A percentile compares a stretch with the other conserved stretches of the same genome.
phyloP scores from a whole-genome alignment of 2,329 filamentous ascomycete genomes.

The Hortaea sp. region DNA sequence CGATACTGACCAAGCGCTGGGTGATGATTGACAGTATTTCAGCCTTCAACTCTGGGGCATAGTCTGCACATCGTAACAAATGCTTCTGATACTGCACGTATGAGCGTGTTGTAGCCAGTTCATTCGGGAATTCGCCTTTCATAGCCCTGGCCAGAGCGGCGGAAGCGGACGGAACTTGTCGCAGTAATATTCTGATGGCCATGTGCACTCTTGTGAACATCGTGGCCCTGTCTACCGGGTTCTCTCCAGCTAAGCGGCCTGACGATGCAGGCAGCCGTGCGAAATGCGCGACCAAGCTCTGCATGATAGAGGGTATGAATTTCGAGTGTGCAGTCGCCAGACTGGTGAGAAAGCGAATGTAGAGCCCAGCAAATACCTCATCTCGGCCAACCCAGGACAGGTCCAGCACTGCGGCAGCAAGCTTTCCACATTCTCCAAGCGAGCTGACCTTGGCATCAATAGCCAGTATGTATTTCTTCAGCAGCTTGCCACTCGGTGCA shows the following conservation, averaged over 20 bases:
- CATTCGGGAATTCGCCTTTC: conserved; percentile 24
- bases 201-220: conserved; percentile 68
- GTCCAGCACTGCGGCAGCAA: conserved; percentile 49
- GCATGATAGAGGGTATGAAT: conserved; percentile 63
- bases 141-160: conserved; percentile 51
- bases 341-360: conserved; percentile 46
- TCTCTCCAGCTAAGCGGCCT: conserved; percentile 44
- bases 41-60: conserved; percentile 65
- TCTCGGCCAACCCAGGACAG: conserved; percentile 54
- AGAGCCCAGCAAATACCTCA: conserved; percentile 48
- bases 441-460: conserved; percentile 46
- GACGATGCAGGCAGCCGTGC: conserved; percentile 47
- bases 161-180: conserved; percentile 70
- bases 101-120: conserved; percentile 59
- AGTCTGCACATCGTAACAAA: conserved; percentile 64
- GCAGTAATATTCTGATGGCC: conserved; percentile 64
- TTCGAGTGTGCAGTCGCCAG: conserved; percentile 74
- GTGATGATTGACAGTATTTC: conserved; percentile 77
- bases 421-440: conserved; percentile 46
- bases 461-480: conserved; percentile 51
- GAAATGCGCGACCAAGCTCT: conserved; percentile 74
- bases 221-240: conserved; percentile 49
- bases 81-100: conserved; percentile 86
- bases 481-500: conserved; percentile 40
- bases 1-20: conserved; percentile 81